Base-by-base conservation (phyloP, 2,329 filamentous ascomycete species). In the Sporothrix variecibatus region DNA sequence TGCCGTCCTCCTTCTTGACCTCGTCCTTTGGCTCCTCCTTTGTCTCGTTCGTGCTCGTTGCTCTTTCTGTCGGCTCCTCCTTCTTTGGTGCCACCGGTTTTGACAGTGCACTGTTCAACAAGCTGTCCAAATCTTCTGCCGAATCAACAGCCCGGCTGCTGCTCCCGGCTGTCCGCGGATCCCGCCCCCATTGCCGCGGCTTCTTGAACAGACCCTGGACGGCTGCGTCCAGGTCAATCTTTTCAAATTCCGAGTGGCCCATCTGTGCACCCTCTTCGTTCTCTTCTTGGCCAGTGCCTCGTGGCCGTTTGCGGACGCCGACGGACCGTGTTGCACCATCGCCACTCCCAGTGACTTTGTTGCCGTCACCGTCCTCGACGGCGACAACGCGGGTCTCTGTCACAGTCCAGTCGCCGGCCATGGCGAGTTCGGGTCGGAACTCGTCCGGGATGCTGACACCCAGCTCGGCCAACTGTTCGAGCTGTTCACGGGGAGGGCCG, bases 351-450 rank as follows among this genome's bases (percentile, higher is more conserved):
- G 34, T 34, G 34, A 12, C 6, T 68, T 51, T 68, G 38, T 65
- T 65, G 3, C 64, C 65, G 12, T 68, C 40, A 7, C 38, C 20
- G 49, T 82, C 40, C 83, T 81, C 20, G 7, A 86, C 84, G 17
- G 86, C 83, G 28, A 91, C 82, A 3, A 90, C 86, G 62, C 89
- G 86, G 56, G 93, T 88, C 6, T 88, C 90, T 74, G 89, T 91
- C 12, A 91, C 88, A 0, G 94, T 90, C 95, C 95, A 99, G 72
- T 97, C 93, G 43, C 96, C 94, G 3, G 92, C 91, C 85, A 98
- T 90, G 5, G 95, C 94, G 89, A 98, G 90, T 75, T 96, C 93
- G 1, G 88, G 86, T 75, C 94, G 87, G 73, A 94, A 90, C 77
- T 93, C 91, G 62, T 93, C 91, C 0, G 96, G 96, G 72, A 98